Base-by-base conservation (phyloP, 2,329 filamentous ascomycete species). In the Meredithiella fracta region DNA sequence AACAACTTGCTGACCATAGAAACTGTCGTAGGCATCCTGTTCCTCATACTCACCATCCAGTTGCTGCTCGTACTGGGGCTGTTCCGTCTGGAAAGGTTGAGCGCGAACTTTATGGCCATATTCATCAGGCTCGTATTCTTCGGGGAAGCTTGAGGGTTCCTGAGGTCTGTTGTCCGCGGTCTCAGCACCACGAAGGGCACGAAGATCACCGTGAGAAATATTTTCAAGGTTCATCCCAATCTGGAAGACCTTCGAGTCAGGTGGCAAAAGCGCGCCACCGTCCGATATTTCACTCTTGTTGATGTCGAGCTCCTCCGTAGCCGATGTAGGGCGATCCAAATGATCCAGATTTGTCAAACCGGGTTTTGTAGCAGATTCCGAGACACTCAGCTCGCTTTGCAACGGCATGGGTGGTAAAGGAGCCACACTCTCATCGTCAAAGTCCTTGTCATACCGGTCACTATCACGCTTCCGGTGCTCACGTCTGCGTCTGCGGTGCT, bases 361-460 rank as follows among this genome's bases (percentile, higher is more conserved):
- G 0, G 91, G 96, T 15, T 85, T 85, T 0, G 91, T 97, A 7
- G n/a, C 49, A 56, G 96, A 69, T 53, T 96, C 90, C 0, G 91
- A 94, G 44, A 85, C 80, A 61, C 86, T 85, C 57, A 94, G 79
- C 56, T 88, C 86, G 67, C 90, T 95, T 67, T 85, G 83, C 60
- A 95, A 75, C 2, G 91, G 91, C 83, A 96, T 88, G 4, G 86
- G 86, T 5, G 89, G 84, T 3, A 69, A 67, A 8, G 73, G 73
- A 14, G 86, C 78, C 51, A 56, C 59, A 20, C 80, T 72, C 53
- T 79, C 75, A 58, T 77, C 71, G 1, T 77, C 72, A 4, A 77
- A 76, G 9, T 75, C 74, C 11, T 78, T 75, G 1, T 66, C 65
- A 59, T 72, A 71, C 51, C 67, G 69, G 44, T 75, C 73, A 15